Evolutionary conservation across 371 early-diverging fungal species (phyloP).

Genomic region (Conidiobolus incongruus): DNA sequence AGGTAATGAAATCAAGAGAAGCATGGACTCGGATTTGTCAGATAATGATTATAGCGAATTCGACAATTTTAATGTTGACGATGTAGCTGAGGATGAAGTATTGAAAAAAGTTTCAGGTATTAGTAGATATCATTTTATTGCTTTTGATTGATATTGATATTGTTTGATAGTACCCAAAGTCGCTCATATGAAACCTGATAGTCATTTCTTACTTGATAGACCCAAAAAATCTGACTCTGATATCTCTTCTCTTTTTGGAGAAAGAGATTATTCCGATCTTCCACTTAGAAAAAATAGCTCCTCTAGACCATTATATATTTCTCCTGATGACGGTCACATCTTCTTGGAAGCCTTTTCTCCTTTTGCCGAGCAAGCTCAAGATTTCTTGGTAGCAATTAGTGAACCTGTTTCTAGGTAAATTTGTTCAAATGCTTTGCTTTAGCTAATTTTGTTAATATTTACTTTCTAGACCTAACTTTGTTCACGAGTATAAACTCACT

Average conservation of each 20-base stretch:
- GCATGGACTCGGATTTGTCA: too few relatives aligned
- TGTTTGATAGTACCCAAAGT: too few relatives aligned
- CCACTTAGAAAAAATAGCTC: conserved; percentile 73
- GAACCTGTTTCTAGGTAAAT: conserved; percentile 86
- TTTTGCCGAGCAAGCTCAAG: conserved; percentile 90
- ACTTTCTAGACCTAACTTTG: conserved; percentile 58
- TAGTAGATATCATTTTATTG: too few relatives aligned
- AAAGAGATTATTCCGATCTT: conserved; percentile 38
- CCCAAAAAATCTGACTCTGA: too few relatives aligned
- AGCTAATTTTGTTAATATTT: neutral
- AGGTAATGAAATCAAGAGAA: too few relatives aligned
- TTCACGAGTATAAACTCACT: conserved; percentile 98
- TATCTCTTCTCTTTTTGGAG: neutral
- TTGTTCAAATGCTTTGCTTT: neutral
- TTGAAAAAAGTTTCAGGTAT: too few relatives aligned
- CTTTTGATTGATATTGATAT: too few relatives aligned
- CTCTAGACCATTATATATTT: conserved; percentile 90
- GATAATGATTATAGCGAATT: too few relatives aligned
- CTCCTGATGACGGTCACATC: conserved; percentile 75
- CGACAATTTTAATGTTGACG: too few relatives aligned
- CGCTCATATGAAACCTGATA: too few relatives aligned
- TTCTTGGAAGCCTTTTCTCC: conserved; percentile 94
- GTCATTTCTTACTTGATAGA: too few relatives aligned
- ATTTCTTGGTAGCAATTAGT: conserved; percentile 96
- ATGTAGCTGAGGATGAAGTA: too few relatives aligned